Evolutionary conservation across 2,329 filamentous ascomycete species (phyloP).

Genomic region (Madurella mycetomatis): DNA sequence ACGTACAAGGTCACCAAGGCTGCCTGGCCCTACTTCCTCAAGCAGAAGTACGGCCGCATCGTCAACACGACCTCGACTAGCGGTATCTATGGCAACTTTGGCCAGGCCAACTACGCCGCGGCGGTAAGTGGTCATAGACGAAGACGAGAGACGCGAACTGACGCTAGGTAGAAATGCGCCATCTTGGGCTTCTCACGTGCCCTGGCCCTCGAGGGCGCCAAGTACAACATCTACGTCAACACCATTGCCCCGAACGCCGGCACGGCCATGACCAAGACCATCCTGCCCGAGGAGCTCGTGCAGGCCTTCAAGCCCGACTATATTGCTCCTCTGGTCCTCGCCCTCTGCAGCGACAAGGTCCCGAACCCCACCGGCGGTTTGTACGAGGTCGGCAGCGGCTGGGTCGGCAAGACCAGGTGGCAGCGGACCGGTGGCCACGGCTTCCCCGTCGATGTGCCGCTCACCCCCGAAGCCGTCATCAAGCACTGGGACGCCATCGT

Average conservation of each 20-base stretch:
- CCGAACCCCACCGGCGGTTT: constrained; percentile 81
- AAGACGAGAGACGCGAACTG: constrained; percentile 3
- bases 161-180: constrained; percentile 65
- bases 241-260: constrained; percentile 97
- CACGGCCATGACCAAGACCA: constrained; percentile 88
- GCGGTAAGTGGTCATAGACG: constrained; percentile 53
- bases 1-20: constrained; percentile 98
- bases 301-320: constrained; percentile 99
- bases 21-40: constrained; percentile 94
- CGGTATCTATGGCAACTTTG: constrained; percentile 98
- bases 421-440: constrained; percentile 84
- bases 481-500: constrained; percentile 73
- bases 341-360: constrained; percentile 79
- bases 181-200: constrained; percentile 95
- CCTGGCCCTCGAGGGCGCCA: constrained; percentile 84
- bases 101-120: constrained; percentile 94
- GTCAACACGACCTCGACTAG: constrained; percentile 96
- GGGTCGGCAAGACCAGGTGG: constrained; percentile 90
- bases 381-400: constrained; percentile 93
- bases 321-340: constrained; percentile 86
- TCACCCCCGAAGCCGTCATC: constrained; percentile 80
- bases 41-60: constrained; percentile 97
- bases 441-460: constrained; percentile 80
- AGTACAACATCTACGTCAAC: constrained; percentile 98
- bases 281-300: constrained; percentile 95